Evolutionary conservation across 306 rosid species (phyloP), one percentile per base, ranked within the genome.

Genomic region (Echinosophora koreensis): DNA sequence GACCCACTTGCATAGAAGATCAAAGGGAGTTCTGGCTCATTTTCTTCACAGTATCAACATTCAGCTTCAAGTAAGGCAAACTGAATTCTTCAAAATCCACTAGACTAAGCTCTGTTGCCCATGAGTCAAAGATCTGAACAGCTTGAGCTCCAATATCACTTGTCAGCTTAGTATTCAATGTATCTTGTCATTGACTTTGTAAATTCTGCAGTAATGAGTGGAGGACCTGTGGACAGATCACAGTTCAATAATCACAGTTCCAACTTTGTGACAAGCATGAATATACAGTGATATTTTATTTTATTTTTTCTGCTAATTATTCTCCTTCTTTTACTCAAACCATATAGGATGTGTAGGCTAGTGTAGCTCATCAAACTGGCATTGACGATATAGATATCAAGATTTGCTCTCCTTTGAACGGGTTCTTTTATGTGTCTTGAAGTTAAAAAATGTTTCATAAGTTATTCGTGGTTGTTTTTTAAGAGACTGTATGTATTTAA

Each of bases 141-240:
- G 96, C 99, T 88, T 92, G 97, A 18, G 99, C 99, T 77, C 99
- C 99, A 27, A n/a, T n/a, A n/a, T n/a, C n/a, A n/a, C n/a, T 58
- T 83, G 69, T 95, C 97, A 44, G 99, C 99, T 89, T 92, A 97
- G 86, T 90, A 95, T 71, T 84, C 90, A 54, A 87, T 69, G 79
- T 92, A 95, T 67, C 84, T 88, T 35, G 97, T 81, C 97, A 95
- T 95, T 30, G 99, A 95, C 7, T 90, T 84, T 5, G 99, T 78
- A 62, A 95, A 90, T 67, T 95, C 77, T 88, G 89, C 27, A 95
- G 94, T 74, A 92, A 86, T 62, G 91, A 80, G 82, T 95, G 99
- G 28, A 95, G 94, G 71, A 95, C 85, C 99, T 90, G 86, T 22
- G 38, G 82, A 82, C 52, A 39, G 75, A 67, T 27, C 76, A 78